Conservation (phyloP, 1,284 basidiomycete species). For the Cutaneotrichosporon cutaneum region DNA sequence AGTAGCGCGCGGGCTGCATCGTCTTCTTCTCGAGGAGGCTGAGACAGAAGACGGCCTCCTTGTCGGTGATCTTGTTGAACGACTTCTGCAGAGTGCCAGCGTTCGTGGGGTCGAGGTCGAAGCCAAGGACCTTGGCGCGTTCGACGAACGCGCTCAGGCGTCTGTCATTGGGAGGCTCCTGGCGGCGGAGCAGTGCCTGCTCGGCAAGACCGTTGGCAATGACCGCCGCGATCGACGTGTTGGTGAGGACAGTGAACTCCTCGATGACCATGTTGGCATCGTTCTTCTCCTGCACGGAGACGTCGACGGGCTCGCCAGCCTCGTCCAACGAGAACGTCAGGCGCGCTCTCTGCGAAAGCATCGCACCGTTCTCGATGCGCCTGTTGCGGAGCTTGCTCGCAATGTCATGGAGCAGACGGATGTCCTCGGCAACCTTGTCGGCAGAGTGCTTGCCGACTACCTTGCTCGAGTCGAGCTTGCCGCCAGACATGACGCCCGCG, state of each 20-base stretch:
- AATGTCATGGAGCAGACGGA: constrained; percentile 64
- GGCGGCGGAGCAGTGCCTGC: constrained; percentile 88
- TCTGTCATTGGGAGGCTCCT: constrained; percentile 88
- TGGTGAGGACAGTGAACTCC: constrained; percentile 95
- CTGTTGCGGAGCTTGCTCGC: constrained; percentile 71
- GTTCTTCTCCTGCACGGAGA: constrained; percentile 62
- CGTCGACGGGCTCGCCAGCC: constrained; percentile 77
- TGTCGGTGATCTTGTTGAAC: constrained; percentile 69
- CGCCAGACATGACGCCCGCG: constrained; percentile 77
- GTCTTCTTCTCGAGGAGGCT: constrained; percentile 82
- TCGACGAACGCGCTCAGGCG: constrained; percentile 71
- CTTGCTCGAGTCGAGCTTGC: constrained; percentile 58
- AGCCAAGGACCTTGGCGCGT: constrained; percentile 78
- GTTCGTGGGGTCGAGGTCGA: constrained; percentile 75
- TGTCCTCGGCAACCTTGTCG: constrained; percentile 67
- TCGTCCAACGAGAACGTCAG: constrained; percentile 81
- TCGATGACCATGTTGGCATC: constrained; percentile 83
- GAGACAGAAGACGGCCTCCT: constrained; percentile 69
- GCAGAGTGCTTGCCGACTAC: constrained; percentile 62
- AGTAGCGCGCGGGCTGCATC: constrained; percentile 89
- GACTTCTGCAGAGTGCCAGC: constrained; percentile 81
- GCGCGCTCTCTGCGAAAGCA: constrained; percentile 69
- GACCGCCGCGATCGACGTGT: constrained; percentile 85
- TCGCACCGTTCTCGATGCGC: constrained; percentile 77
- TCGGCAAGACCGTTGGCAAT: constrained; percentile 92